phyloP scores from a whole-genome alignment of 2,329 filamentous ascomycete genomes.

The Alternaria burnsii region DNA sequence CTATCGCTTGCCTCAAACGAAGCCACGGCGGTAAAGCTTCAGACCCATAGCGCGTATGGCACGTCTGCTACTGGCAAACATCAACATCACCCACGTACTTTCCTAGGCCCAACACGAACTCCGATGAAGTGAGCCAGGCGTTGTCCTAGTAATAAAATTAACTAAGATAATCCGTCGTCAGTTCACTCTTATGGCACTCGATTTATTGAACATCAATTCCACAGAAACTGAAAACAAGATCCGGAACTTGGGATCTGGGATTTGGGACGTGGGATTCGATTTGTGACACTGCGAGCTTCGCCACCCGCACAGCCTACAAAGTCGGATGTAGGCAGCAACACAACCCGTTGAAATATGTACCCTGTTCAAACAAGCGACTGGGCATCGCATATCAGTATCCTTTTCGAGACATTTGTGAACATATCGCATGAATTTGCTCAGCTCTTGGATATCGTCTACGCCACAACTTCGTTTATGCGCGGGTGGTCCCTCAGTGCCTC shows the following conservation, averaged over 20 bases:
- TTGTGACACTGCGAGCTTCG: background rate
- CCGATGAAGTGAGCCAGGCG: background rate
- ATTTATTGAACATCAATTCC: background rate
- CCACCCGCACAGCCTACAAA: conserved; percentile 8
- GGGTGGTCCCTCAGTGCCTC: background rate
- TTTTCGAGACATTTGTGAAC: background rate
- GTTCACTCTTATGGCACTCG: background rate
- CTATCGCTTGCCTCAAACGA: conserved; percentile 1
- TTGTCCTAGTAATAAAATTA: background rate
- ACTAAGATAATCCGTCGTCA: background rate
- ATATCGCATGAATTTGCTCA: conserved; percentile 13
- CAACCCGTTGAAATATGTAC: background rate
- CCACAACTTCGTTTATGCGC: conserved; percentile 6
- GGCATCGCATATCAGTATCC: background rate
- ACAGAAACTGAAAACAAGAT: background rate
- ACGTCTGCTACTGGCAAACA: background rate
- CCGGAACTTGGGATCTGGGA: background rate
- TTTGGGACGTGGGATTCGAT: background rate
- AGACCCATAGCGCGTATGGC: conserved; percentile 6
- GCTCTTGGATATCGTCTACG: background rate
- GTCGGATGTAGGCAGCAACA: conserved; percentile 6
- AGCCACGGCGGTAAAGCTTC: conserved; percentile 1
- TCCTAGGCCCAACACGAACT: background rate
- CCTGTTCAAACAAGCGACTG: conserved; percentile 9
- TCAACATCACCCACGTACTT: background rate